These are phyloP conservation scores for Solanum habrochaites DNA, from an alignment of 257 asterid species.

Conservation along the genomic window DNA sequence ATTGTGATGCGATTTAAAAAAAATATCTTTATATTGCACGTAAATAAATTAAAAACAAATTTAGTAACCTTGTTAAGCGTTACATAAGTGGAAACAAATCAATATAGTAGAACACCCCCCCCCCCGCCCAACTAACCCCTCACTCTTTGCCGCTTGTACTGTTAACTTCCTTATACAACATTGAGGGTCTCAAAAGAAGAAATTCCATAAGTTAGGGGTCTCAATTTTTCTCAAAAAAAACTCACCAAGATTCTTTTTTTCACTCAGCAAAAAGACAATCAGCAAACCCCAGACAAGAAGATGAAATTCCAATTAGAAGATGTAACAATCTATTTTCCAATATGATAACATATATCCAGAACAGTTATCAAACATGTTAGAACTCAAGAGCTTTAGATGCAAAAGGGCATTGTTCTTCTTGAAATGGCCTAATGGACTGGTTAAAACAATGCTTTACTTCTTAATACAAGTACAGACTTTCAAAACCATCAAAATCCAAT, in stretches of 20 bases:
- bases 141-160: background rate
- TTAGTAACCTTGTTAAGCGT: no score
- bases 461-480: slow-evolving; percentile 73
- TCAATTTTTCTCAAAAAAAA: background rate
- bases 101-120: no score
- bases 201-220: background rate
- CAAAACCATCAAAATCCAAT: slow-evolving; percentile 60
- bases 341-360: slow-evolving; percentile 93
- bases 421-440: slow-evolving; percentile 99
- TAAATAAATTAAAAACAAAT: no score
- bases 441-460: slow-evolving; percentile 70
- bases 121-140: background rate
- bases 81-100: no score
- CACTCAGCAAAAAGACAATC: background rate
- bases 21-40: no score
- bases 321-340: slow-evolving; percentile 82
- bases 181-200: background rate
- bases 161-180: background rate
- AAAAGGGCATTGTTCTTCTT: slow-evolving; percentile 77
- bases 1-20: no score
- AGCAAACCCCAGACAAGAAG: background rate
- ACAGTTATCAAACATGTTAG: slow-evolving; percentile 86
- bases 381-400: slow-evolving; percentile 90
- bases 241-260: background rate
- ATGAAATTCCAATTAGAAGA: slow-evolving; percentile 96